Conservation (phyloP, 2,329 filamentous ascomycete species). For the Neodidymelliopsis sp. region DNA sequence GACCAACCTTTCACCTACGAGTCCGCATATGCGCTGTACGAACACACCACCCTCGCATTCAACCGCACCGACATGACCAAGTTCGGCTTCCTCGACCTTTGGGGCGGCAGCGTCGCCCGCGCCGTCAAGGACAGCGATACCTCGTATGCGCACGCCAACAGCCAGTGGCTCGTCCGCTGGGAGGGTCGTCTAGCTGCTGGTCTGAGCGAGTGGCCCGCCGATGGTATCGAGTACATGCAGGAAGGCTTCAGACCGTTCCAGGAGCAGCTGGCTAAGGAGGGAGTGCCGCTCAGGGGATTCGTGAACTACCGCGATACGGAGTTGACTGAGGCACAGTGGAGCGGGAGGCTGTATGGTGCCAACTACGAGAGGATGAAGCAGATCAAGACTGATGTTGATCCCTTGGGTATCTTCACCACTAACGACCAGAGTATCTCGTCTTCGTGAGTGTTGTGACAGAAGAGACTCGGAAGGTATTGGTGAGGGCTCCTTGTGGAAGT, state of each 20-base stretch:
- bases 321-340: constrained; percentile 24
- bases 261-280: constrained; percentile 20
- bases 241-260: constrained; percentile 23
- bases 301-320: constrained; percentile 30
- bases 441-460: constrained; percentile 2
- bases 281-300: constrained; percentile 18
- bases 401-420: constrained; percentile 21
- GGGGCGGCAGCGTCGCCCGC: constrained; percentile 16
- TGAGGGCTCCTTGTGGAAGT: too few species aligned
- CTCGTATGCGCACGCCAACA: constrained; percentile 17
- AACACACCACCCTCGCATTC: constrained; percentile 21
- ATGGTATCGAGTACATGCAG: constrained; percentile 23
- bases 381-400: constrained; percentile 25
- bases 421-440: constrained; percentile 23
- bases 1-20: constrained; percentile 22
- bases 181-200: constrained; percentile 16
- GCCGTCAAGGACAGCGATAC: constrained; percentile 17
- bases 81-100: constrained; percentile 25
- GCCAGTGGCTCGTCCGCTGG: constrained; percentile 24
- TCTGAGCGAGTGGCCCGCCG: constrained; percentile 16
- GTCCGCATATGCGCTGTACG: constrained; percentile 17
- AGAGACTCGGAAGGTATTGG: too few species aligned
- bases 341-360: constrained; percentile 24
- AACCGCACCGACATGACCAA: constrained; percentile 23
- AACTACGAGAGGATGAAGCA: constrained; percentile 27